phyloP scores from a whole-genome alignment of 306 rosid species.

The Medicago lupulina region DNA sequence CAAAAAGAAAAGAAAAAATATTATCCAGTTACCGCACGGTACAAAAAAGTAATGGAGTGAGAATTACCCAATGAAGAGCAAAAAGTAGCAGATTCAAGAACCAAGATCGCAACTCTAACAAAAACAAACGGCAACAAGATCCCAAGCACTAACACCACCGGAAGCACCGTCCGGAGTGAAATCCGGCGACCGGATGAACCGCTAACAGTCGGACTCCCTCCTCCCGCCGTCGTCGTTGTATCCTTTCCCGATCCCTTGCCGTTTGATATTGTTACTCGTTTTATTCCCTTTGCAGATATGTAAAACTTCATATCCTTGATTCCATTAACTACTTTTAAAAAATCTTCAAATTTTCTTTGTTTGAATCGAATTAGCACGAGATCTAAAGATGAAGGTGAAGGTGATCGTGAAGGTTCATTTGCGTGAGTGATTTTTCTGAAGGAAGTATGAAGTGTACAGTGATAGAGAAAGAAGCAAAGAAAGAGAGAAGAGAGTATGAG shows the following conservation, averaged over 20 bases:
- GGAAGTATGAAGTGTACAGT: background rate
- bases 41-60: background rate
- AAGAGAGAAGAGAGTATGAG: background rate
- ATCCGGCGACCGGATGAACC: constrained; percentile 59
- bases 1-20: background rate
- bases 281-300: constrained; percentile 78
- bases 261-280: constrained; percentile 67
- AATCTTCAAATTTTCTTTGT: background rate
- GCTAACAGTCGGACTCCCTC: background rate
- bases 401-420: constrained; percentile 37
- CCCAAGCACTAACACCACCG: constrained; percentile 60
- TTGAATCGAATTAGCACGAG: constrained; percentile 11
- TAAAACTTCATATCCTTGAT: constrained; percentile 76
- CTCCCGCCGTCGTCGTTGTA: constrained; percentile 40
- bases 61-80: constrained; percentile 70
- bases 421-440: background rate
- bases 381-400: constrained; percentile 34
- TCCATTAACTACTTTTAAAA: constrained; percentile 46
- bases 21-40: background rate
- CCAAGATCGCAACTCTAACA: constrained; percentile 68
- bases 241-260: constrained; percentile 49
- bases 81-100: constrained; percentile 77
- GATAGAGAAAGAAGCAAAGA: background rate
- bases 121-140: constrained; percentile 72
- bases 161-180: constrained; percentile 57